A percentile compares a stretch with the other conserved stretches of the same genome.
Evolutionary conservation across 1,284 basidiomycete species (phyloP).

Genomic region (Ustilago lituana): DNA sequence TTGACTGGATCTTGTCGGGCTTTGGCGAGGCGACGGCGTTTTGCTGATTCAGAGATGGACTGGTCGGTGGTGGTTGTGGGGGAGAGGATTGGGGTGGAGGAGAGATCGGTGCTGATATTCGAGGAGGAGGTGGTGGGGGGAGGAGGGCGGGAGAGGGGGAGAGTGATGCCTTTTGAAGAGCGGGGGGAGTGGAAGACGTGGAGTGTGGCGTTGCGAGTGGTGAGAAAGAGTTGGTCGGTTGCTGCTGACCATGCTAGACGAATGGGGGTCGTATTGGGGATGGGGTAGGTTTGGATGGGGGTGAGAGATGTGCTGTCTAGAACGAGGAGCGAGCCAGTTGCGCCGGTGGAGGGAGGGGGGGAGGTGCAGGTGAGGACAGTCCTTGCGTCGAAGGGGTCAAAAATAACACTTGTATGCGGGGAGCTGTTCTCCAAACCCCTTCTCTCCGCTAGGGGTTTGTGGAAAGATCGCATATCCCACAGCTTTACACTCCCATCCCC

Average conservation of each 20-base stretch:
- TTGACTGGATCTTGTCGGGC: conserved; percentile 78
- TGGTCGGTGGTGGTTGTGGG: too few relatives aligned
- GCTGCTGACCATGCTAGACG: conserved; percentile 32
- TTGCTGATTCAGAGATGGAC: conserved; percentile 68
- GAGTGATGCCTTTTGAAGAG: conserved; percentile 89
- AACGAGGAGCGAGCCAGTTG: conserved; percentile 24
- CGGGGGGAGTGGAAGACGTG: conserved; percentile 90
- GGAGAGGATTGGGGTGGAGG: too few relatives aligned
- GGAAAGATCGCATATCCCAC: conserved; percentile 90
- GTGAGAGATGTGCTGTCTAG: conserved; percentile 26
- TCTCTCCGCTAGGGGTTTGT: conserved; percentile 79
- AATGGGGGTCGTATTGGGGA: conserved; percentile 19
- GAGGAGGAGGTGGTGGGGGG: too few relatives aligned
- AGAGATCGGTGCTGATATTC: too few relatives aligned
- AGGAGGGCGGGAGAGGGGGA: too few relatives aligned
- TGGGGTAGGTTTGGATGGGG: conserved; percentile 4
- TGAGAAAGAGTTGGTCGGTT: conserved; percentile 62
- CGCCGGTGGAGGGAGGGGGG: not conserved
- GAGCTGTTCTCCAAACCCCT: conserved; percentile 79
- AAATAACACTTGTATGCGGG: conserved; percentile 88
- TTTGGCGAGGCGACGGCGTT: conserved; percentile 85
- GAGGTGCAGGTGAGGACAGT: conserved; percentile 79
- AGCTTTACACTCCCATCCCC: conserved; percentile 95
- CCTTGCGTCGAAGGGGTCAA: conserved; percentile 85
- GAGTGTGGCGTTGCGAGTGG: conserved; percentile 74